These are phyloP conservation scores for Nitzschia sp. DNA, from an alignment of 108 stramenopile genomes.

Conservation along the genomic window DNA sequence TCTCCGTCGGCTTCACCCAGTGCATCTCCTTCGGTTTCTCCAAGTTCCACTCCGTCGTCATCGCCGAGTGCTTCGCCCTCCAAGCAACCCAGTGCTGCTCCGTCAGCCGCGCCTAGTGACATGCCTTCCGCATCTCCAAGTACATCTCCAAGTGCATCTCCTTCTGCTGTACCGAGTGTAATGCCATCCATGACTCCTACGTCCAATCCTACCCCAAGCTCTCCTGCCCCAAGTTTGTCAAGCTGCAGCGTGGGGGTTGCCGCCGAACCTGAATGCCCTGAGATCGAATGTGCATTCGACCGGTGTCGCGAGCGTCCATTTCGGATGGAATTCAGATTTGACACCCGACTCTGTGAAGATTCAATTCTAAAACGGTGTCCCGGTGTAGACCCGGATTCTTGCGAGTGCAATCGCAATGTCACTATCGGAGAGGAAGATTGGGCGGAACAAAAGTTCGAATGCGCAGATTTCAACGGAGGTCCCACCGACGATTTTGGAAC, in stretches of 20 bases:
- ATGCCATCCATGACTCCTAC: neutral
- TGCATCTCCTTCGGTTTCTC: neutral
- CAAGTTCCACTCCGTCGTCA: neutral
- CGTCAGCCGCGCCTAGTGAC: neutral
- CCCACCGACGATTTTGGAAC: neutral
- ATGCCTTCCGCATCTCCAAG: constrained; percentile 1
- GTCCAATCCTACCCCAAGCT: neutral
- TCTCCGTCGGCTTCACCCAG: neutral
- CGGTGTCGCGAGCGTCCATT: constrained; percentile 16
- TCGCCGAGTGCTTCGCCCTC: constrained; percentile 3
- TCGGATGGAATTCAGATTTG: constrained; percentile 13
- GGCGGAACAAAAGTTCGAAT: constrained; percentile 12
- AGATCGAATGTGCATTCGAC: constrained; percentile 7
- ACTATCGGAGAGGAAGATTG: constrained; percentile 16
- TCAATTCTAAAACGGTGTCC: constrained; percentile 11
- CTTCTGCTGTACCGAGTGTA: constrained; percentile 4
- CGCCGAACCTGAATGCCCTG: constrained; percentile 18
- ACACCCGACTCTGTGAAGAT: neutral
- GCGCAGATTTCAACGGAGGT: constrained; percentile 5
- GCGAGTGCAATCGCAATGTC: constrained; percentile 5
- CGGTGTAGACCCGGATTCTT: constrained; percentile 15
- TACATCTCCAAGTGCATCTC: neutral
- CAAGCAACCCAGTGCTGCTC: constrained; percentile 14
- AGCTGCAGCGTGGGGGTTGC: constrained; percentile 13
- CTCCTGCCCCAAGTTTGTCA: constrained; percentile 12